These are phyloP conservation scores for Colletotrichum sp. DNA, from an alignment of 2,329 filamentous ascomycete species.

Conservation along the genomic window DNA sequence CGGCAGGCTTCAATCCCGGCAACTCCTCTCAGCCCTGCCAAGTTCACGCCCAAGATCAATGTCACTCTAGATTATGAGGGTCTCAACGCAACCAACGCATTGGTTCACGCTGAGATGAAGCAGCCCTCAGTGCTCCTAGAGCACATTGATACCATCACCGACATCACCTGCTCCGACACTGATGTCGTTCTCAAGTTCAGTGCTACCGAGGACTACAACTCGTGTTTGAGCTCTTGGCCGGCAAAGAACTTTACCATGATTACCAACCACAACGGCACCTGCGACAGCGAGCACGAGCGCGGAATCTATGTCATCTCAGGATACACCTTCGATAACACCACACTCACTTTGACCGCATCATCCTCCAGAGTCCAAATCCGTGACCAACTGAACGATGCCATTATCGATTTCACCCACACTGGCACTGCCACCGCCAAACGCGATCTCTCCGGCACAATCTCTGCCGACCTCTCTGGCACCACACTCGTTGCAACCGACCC, in stretches of 20 bases:
- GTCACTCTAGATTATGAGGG: constrained; percentile 22
- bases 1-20: background rate
- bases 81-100: constrained; percentile 17
- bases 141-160: constrained; percentile 16
- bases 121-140: constrained; percentile 25
- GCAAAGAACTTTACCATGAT: constrained; percentile 37
- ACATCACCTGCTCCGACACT: constrained; percentile 10
- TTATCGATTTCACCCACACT: constrained; percentile 18
- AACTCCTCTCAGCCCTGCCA: constrained; percentile 8
- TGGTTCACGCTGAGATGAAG: constrained; percentile 17
- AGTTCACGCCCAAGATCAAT: constrained; percentile 21
- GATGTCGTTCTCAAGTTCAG: constrained; percentile 22
- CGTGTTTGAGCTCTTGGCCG: constrained; percentile 23
- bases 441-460: constrained; percentile 4
- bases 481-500: constrained; percentile 24
- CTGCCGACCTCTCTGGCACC: constrained; percentile 4
- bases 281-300: constrained; percentile 40
- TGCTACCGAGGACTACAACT: constrained; percentile 14
- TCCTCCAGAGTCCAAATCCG: constrained; percentile 3
- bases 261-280: constrained; percentile 45
- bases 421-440: constrained; percentile 13
- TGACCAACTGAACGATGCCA: constrained; percentile 16
- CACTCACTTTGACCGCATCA: constrained; percentile 3
- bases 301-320: constrained; percentile 39
- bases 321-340: constrained; percentile 6